Evolutionary conservation across 2,329 filamentous ascomycete species (phyloP).

Genomic region (Chaetomium globosum): DNA sequence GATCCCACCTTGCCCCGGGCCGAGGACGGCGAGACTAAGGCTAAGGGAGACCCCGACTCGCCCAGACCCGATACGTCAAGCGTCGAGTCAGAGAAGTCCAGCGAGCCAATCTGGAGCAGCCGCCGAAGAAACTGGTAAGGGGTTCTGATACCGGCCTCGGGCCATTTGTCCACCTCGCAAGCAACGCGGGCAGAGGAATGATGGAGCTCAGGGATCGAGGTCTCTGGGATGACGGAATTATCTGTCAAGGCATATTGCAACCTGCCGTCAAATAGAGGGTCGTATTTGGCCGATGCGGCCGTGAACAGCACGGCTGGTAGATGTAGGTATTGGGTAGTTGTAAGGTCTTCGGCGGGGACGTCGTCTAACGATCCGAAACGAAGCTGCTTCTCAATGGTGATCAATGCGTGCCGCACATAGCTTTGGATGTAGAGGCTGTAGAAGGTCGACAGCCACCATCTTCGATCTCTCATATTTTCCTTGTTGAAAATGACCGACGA

Average conservation of each 20-base stretch:
- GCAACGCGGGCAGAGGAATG: slow-evolving; percentile 37
- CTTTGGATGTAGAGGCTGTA: slow-evolving; percentile 42
- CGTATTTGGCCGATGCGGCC: slow-evolving; percentile 42
- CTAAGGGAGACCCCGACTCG: slow-evolving; percentile 17
- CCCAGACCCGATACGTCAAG: slow-evolving; percentile 2
- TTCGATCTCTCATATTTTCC: slow-evolving; percentile 40
- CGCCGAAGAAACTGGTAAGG: slow-evolving; percentile 40
- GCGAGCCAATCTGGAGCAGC: slow-evolving; percentile 40
- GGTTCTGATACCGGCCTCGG: slow-evolving; percentile 38
- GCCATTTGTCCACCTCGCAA: slow-evolving; percentile 38
- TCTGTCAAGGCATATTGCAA: slow-evolving; percentile 39
- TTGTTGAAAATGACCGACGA: slow-evolving; percentile 41
- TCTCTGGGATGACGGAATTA: slow-evolving; percentile 38
- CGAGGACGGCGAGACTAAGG: slow-evolving; percentile 17
- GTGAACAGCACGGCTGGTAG: slow-evolving; percentile 40
- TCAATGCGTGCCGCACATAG: slow-evolving; percentile 40
- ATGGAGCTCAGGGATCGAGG: slow-evolving; percentile 38
- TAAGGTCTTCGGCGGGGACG: slow-evolving; percentile 36
- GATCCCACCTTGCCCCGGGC: slow-evolving; percentile 19
- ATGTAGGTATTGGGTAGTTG: slow-evolving; percentile 39
- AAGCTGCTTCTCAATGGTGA: slow-evolving; percentile 39
- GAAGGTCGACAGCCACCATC: slow-evolving; percentile 42
- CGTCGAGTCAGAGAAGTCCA: slow-evolving; percentile 39
- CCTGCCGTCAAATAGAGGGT: slow-evolving; percentile 38
- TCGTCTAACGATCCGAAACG: slow-evolving; percentile 38